Evolutionary conservation across 495 filamentous ascomycete species (phyloP), one percentile per base, ranked within the genome.

Genomic region (Cercophora scortea): DNA sequence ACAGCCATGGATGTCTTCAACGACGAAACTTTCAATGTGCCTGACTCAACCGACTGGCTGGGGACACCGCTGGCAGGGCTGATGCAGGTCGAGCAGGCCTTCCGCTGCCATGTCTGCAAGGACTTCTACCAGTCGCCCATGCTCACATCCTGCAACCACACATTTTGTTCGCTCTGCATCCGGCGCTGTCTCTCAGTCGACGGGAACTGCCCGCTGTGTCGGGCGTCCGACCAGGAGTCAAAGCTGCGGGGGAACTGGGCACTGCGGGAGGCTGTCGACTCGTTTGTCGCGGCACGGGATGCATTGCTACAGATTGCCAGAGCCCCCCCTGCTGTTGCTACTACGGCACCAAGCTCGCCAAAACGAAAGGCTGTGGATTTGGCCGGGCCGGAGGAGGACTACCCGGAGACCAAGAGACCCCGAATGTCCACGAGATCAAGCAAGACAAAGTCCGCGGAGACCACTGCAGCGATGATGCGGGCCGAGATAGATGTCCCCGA

Each of bases 31-130:
- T 62, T 81, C 60, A 82, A 89, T 50, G 71, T 97, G 43, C 71
- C 88, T 36, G 91, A 98, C 70, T 85, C 92, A 6, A 92, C 92
- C 44, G 94, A 98, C 75, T 98, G 93, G 94, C 72, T 89, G 13
- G 60, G 72, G n/a, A 96, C 93, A 17, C 80, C 84, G 1, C 74
- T 97, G 8, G 76, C 84, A 2, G 70, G 77, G 35, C 78, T 98
- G 51, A 74, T 82, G 45, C 74, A 84, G 6, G 79, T 99, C 50
- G 93, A 99, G 61, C 81, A 88, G 40, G 81, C 88, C 13, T 78
- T 99, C 13, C 88, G 91, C 56, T 99, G 93, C 68, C 87, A 96
- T 61, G 86, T 99, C 52, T 99, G 93, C 79, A 97, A 96, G 69
- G 93, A 99, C 66, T 94, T 96, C 69, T 97, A 87, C 72, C 79